Evolutionary conservation across 805 yeast genomes (phyloP).

Genomic region (Candida takata): DNA sequence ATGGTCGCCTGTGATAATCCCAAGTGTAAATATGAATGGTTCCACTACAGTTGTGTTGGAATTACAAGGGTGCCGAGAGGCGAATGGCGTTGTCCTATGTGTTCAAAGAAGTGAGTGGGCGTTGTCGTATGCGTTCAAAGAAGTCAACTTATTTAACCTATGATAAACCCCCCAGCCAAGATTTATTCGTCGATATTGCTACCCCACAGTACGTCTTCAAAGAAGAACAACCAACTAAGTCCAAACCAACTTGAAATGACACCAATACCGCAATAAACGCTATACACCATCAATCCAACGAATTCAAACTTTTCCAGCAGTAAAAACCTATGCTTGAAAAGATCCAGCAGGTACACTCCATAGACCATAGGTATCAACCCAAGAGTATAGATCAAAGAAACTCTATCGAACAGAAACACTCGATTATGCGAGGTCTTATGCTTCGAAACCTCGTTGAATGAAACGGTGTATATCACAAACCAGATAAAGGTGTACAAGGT

Average conservation of each 20-base stretch:
- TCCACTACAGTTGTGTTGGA: slow-evolving; percentile 73
- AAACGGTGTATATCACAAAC: slow-evolving; percentile 70
- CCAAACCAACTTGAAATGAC: slow-evolving; percentile 84
- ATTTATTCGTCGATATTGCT: slow-evolving; percentile 5
- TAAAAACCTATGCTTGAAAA: slow-evolving; percentile 48
- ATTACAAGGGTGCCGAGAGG: slow-evolving; percentile 52
- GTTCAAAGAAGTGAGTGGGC: slow-evolving; percentile 47
- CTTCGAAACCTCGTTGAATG: slow-evolving; percentile 62
- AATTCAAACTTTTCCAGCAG: slow-evolving; percentile 60
- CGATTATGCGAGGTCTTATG: slow-evolving; percentile 30
- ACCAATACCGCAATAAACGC: slow-evolving; percentile 84
- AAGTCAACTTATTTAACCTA: slow-evolving; percentile 9
- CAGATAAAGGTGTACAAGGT: slow-evolving; percentile 73
- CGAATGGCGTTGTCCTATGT: slow-evolving; percentile 67
- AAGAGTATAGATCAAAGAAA: slow-evolving; percentile 57
- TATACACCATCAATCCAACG: slow-evolving; percentile 69
- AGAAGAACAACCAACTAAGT: slow-evolving; percentile 80
- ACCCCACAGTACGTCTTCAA: slow-evolving; percentile 68
- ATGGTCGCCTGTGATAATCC: slow-evolving; percentile 91
- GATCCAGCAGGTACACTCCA: slow-evolving; percentile 38
- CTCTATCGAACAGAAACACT: slow-evolving; percentile 64
- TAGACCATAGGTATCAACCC: slow-evolving; percentile 62
- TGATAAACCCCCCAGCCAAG: neutral
- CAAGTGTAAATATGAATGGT: slow-evolving; percentile 70
- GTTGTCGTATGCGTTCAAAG: slow-evolving; percentile 44